Base-by-base conservation (phyloP, 176 grass and related monocot species). In the Bromus sterilis region DNA sequence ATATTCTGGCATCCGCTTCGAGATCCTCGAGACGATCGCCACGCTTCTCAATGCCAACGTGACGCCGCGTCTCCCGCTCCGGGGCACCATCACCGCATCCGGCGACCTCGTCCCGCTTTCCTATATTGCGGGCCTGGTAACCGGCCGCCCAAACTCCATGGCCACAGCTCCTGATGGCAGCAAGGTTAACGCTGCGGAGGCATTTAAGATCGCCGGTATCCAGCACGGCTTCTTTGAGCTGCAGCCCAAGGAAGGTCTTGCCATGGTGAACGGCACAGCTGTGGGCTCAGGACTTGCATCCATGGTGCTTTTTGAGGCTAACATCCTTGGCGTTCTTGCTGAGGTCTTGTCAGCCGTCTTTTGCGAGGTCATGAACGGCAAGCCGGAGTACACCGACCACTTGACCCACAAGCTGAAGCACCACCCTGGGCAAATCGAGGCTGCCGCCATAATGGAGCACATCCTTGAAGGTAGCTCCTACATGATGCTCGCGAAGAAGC, bases 371-470 rank as follows among this genome's bases (percentile, higher is more conserved):
- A 97, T 94, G 94, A 90, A 91, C 48, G 94, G 94, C 56, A 97
- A 97, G 36, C 89, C 89, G 0, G 91, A 97, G 85, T 97, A 83
- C 89, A 97, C 91, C 0, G 94, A 97, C 82, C 91, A 97, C 76
- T 80, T 94, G 11, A 94, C 92, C 1, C 94, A 97, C 88, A 97
- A 92, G 85, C 65, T 97, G 18, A 97, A 94, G 86, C 94, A 97
- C 57, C 94, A 97, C 70, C 94, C 94, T 0, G 94, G 94, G 5
- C 94, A 97, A 71, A 97, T 97, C 7, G 94, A 97, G 87, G 91
- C 94, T 0, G 94, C 94, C 0, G 94, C 94, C 61, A 91, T 97
- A 75, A 97, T 97, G 94, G 94, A 97, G 75, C 91, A 97, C 69
- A 69, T 97, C n/a, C 55, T 97, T 0, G 94, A 93, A 0, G 94